Evolutionary conservation across 23 red algal species (phyloP).

Genomic region (Agarophyton chilense): DNA sequence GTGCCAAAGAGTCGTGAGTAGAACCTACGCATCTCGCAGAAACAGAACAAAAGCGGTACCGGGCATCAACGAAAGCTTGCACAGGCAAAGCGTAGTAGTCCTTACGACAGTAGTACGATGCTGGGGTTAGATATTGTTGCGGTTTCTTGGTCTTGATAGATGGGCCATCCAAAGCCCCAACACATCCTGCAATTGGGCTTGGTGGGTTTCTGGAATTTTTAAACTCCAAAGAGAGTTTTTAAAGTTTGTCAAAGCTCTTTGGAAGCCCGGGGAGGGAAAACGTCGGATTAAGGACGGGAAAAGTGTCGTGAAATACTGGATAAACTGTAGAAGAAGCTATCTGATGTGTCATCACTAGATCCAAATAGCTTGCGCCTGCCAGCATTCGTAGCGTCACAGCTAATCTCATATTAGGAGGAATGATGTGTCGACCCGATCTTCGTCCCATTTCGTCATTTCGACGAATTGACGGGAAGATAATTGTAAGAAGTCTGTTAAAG

Average conservation of each 20-base stretch:
- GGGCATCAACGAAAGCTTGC: too few relatives aligned
- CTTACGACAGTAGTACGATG: neutral
- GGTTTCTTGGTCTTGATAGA: neutral
- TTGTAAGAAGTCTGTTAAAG: too few relatives aligned
- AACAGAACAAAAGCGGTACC: too few relatives aligned
- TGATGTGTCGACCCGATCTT: neutral
- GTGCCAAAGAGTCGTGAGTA: too few relatives aligned
- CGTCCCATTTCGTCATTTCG: too few relatives aligned
- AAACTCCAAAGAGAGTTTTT: neutral
- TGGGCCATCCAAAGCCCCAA: neutral
- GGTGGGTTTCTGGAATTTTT: neutral
- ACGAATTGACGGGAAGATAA: too few relatives aligned
- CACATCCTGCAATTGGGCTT: neutral
- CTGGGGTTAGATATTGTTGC: neutral
- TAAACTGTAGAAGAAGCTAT: neutral
- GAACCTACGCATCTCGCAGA: too few relatives aligned
- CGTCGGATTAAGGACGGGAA: neutral
- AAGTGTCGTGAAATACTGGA: neutral
- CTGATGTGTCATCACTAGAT: neutral
- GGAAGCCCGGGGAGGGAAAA: neutral
- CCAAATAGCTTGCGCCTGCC: constrained; percentile 7
- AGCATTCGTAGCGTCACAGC: constrained; percentile 1
- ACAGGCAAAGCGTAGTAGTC: neutral
- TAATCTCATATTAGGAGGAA: neutral
- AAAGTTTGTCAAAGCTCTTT: neutral